phyloP scores from a whole-genome alignment of 2,329 filamentous ascomycete species.

The Diaporthe australafricana region DNA sequence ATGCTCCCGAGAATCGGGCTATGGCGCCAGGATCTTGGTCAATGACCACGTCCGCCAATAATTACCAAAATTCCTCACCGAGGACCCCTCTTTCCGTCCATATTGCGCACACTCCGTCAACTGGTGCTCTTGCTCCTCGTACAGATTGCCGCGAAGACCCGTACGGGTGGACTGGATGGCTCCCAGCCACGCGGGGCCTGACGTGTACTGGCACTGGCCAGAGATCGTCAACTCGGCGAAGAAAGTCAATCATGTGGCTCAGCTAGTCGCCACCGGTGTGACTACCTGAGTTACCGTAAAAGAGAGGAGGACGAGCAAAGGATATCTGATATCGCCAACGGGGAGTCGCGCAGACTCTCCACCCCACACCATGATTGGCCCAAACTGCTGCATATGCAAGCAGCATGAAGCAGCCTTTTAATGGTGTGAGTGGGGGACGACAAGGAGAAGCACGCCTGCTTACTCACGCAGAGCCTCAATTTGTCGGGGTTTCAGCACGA shows the following conservation, averaged over 20 bases:
- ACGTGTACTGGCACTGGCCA: slow-evolving; percentile 1
- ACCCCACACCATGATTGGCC: slow-evolving; percentile 18
- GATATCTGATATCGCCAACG: slow-evolving; percentile 10
- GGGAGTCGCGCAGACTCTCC: neutral
- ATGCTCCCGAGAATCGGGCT: neutral
- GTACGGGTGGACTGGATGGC: neutral
- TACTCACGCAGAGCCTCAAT: slow-evolving; percentile 30
- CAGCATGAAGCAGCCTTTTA: slow-evolving; percentile 14
- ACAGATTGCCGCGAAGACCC: neutral
- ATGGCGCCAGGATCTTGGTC: slow-evolving; percentile 5
- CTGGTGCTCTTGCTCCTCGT: neutral
- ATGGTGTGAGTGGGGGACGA: neutral
- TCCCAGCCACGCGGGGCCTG: slow-evolving; percentile 17
- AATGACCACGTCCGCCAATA: neutral
- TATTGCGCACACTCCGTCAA: neutral
- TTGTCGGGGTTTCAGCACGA: slow-evolving; percentile 6
- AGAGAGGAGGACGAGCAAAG: neutral
- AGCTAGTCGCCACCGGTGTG: slow-evolving; percentile 25
- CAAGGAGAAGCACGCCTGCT: neutral
- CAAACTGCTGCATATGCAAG: slow-evolving; percentile 19
- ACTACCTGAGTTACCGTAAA: neutral
- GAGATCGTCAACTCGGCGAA: slow-evolving; percentile 1
- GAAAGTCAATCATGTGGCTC: slow-evolving; percentile 27
- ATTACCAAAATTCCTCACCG: slow-evolving; percentile 24
- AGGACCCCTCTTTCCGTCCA: neutral